A percentile compares a stretch with the other conserved stretches of the same genome.
These are phyloP conservation scores for Mallotus repandus DNA, from an alignment of 441 rosid species.

Conservation along the genomic window DNA sequence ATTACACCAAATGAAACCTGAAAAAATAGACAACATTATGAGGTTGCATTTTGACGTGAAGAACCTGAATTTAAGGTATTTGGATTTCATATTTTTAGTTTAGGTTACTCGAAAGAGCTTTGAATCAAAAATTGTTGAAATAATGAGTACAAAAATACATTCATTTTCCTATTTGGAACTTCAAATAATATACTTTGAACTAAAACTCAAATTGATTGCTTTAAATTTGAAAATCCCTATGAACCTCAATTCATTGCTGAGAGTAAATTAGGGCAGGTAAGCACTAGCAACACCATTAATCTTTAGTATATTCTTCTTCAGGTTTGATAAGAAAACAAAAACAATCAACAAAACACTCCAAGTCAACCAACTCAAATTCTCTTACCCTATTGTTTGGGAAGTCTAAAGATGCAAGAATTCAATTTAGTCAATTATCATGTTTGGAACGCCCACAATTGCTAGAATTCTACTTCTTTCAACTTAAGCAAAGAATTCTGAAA, in stretches of 20 bases:
- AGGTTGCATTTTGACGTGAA: not conserved
- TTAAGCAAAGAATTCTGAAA: too few relatives aligned
- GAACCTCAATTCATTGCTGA: not conserved
- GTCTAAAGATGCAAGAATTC: not conserved
- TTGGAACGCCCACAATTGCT: too few relatives aligned
- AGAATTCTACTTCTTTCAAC: too few relatives aligned
- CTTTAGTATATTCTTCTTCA: too few relatives aligned
- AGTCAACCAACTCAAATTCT: too few relatives aligned
- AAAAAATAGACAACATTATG: slow-evolving; percentile 20
- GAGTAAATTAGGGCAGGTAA: not conserved
- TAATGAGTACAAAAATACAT: not conserved
- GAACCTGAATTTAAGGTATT: not conserved
- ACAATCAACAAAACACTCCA: too few relatives aligned
- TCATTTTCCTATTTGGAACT: not conserved
- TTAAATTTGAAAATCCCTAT: not conserved
- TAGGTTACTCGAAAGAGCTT: not conserved
- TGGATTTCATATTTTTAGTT: not conserved
- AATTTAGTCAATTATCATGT: too few relatives aligned
- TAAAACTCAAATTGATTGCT: not conserved
- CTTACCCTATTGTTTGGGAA: not conserved
- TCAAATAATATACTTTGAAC: not conserved
- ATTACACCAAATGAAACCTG: slow-evolving; percentile 92
- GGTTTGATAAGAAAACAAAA: too few relatives aligned
- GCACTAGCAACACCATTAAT: too few relatives aligned
- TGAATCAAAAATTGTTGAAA: not conserved